phyloP scores from a whole-genome alignment of 345 rosid genomes.

The Brassica napus region DNA sequence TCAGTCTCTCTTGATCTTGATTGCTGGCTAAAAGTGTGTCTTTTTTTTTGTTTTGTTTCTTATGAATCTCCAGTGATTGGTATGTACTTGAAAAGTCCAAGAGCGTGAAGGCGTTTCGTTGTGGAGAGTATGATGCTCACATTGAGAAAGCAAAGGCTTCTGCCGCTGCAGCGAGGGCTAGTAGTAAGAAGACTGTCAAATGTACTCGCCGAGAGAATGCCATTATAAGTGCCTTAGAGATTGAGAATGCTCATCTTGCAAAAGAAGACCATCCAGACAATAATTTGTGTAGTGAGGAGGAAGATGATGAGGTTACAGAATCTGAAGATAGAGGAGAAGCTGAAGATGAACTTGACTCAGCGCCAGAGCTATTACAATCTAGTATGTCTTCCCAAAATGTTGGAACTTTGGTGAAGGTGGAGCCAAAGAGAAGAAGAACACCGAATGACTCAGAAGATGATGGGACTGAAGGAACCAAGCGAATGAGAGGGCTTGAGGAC shows the following conservation, averaged over 20 bases:
- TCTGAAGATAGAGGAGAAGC: conserved; percentile 44
- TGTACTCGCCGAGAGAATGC: conserved; percentile 97
- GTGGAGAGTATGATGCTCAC: conserved; percentile 87
- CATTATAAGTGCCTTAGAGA: conserved; percentile 83
- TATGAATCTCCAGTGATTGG: conserved; percentile 74
- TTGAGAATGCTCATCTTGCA: conserved; percentile 71
- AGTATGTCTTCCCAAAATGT: conserved; percentile 66
- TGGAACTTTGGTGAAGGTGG: conserved; percentile 49
- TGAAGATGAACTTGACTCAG: conserved; percentile 51
- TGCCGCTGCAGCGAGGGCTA: conserved; percentile 58
- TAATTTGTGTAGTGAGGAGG: conserved; percentile 48
- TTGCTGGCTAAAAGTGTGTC: not conserved
- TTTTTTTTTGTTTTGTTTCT: not conserved
- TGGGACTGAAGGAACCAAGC: conserved; percentile 88
- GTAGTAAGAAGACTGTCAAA: conserved; percentile 63
- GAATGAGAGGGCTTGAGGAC: conserved; percentile 98
- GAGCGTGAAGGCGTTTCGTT: conserved; percentile 95
- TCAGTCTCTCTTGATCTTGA: not conserved
- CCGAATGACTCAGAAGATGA: conserved; percentile 98
- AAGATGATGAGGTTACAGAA: conserved; percentile 50
- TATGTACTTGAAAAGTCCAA: conserved; percentile 91
- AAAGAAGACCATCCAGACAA: conserved; percentile 49
- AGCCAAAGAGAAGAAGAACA: conserved; percentile 77
- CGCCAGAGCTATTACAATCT: conserved; percentile 65
- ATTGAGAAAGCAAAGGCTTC: conserved; percentile 86